A percentile compares a stretch with the other conserved stretches of the same genome.
phyloP scores from a whole-genome alignment of 2,329 filamentous ascomycete species.

The Hypoxylon rubiginosum region DNA sequence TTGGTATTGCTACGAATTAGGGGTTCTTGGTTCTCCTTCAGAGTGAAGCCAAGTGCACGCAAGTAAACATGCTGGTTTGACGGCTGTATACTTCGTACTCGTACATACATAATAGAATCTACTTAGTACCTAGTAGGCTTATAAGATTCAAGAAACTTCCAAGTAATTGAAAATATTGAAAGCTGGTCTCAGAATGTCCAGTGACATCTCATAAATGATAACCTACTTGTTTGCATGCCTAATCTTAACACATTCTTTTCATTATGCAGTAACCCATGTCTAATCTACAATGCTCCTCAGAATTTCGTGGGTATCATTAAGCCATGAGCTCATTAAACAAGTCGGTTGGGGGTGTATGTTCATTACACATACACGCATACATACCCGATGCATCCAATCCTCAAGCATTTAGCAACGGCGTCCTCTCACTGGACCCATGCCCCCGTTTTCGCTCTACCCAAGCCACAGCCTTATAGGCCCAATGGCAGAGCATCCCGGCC shows the following conservation, averaged over 20 bases:
- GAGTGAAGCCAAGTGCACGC: too few relatives aligned
- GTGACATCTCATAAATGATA: background rate
- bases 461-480: slow-evolving; percentile 68
- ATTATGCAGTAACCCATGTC: background rate
- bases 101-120: too few relatives aligned
- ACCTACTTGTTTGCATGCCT: background rate
- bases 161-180: too few relatives aligned
- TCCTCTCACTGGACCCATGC: slow-evolving; percentile 48
- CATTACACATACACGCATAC: background rate
- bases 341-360: background rate
- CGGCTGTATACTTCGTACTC: too few relatives aligned
- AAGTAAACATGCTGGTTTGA: too few relatives aligned
- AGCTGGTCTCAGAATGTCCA: background rate
- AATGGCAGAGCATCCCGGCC: slow-evolving; percentile 84
- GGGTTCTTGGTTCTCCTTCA: too few relatives aligned
- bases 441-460: slow-evolving; percentile 52
- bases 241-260: background rate
- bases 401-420: slow-evolving; percentile 48
- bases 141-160: too few relatives aligned
- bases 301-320: slow-evolving; percentile 10
- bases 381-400: background rate
- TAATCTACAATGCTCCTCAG: background rate
- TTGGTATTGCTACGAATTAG: too few relatives aligned
- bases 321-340: slow-evolving; percentile 5
- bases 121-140: too few relatives aligned